These are phyloP conservation scores for Solanum pennellii DNA, from an alignment of 257 asterid species.

Conservation along the genomic window DNA sequence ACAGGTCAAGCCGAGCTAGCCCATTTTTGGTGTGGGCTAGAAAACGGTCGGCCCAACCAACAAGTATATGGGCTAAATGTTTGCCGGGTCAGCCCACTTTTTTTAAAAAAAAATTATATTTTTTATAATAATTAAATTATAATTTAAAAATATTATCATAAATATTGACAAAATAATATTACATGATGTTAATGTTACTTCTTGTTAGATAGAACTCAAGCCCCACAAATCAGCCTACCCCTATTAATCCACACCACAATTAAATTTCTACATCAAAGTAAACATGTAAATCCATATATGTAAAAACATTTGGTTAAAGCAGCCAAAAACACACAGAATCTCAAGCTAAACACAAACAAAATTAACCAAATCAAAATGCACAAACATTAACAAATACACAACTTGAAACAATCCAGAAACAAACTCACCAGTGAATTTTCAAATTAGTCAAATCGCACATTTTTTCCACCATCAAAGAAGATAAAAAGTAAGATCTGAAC, in stretches of 20 bases:
- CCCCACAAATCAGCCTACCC: too few species aligned
- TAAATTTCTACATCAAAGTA: neutral
- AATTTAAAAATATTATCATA: too few species aligned
- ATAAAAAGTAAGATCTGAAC: constrained; percentile 9
- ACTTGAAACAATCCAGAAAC: neutral
- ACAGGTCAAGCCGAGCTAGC: too few species aligned
- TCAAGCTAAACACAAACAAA: neutral
- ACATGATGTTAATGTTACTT: too few species aligned
- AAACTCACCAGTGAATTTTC: constrained; percentile 25
- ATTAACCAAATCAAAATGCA: neutral
- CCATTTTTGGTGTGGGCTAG: too few species aligned
- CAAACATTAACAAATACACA: neutral
- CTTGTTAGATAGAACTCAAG: too few species aligned
- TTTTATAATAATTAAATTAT: too few species aligned
- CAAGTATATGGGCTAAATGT: too few species aligned
- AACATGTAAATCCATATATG: neutral
- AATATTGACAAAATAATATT: too few species aligned
- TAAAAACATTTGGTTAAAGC: neutral
- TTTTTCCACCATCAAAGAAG: neutral
- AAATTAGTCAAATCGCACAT: neutral
- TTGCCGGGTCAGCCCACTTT: too few species aligned
- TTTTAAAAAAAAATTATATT: too few species aligned
- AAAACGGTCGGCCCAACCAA: too few species aligned
- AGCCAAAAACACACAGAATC: neutral
- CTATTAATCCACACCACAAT: neutral